Percentiles rank a stretch among this genome's conserved stretches.
phyloP scores from a whole-genome alignment of 768 basidiomycete species.

The Lactifluus piperatus region DNA sequence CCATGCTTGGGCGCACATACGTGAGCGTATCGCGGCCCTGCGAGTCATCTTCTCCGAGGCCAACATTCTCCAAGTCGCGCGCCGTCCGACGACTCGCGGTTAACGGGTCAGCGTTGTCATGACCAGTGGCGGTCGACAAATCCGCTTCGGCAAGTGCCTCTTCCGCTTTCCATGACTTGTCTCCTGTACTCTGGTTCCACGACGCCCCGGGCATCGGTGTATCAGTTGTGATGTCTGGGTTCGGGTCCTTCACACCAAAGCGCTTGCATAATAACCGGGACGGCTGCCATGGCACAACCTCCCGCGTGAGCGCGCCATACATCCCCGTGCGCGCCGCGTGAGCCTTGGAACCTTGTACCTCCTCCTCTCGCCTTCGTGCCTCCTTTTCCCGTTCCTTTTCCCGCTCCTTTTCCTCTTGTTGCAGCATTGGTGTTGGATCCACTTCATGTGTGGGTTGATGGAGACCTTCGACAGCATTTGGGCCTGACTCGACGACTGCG shows the following conservation, averaged over 20 bases:
- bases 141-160: slow-evolving; percentile 17
- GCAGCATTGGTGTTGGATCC: slow-evolving; percentile 1
- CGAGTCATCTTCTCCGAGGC: slow-evolving; percentile 84
- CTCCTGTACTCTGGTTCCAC: not conserved
- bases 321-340: slow-evolving; percentile 81
- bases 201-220: slow-evolving; percentile 19
- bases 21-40: slow-evolving; percentile 85
- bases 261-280: slow-evolving; percentile 84
- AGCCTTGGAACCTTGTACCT: slow-evolving; percentile 66
- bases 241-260: slow-evolving; percentile 86
- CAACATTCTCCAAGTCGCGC: slow-evolving; percentile 72
- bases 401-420: slow-evolving; percentile 32
- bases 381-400: slow-evolving; percentile 35
- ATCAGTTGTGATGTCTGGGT: slow-evolving; percentile 42
- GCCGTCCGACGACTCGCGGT: slow-evolving; percentile 6
- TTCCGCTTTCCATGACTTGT: slow-evolving; percentile 16
- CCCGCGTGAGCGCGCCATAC: slow-evolving; percentile 84
- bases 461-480: slow-evolving; percentile 57
- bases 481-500: slow-evolving; percentile 55
- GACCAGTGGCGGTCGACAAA: slow-evolving; percentile 7
- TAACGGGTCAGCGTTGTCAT: not conserved
- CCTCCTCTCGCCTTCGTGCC: slow-evolving; percentile 35
- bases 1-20: slow-evolving; percentile 80
- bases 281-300: slow-evolving; percentile 68
- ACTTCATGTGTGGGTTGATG: slow-evolving; percentile 40